These are phyloP conservation scores for Tillandsia leiboldiana DNA, from an alignment of 176 grass and related monocot genomes.

Conservation along the genomic window DNA sequence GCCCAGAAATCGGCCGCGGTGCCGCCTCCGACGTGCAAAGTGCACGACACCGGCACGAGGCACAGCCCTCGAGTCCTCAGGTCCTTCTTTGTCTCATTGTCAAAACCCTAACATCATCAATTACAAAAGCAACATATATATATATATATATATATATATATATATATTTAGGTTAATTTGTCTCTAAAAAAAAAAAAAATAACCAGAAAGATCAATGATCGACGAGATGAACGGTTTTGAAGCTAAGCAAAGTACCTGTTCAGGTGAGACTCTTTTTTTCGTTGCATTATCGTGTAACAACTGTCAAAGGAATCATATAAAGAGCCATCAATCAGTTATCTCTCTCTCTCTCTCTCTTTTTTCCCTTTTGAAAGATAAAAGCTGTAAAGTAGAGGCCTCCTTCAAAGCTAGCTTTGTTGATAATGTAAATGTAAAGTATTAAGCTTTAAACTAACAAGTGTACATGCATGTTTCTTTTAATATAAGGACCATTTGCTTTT, in stretches of 20 bases:
- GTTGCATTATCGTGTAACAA: conserved; percentile 15
- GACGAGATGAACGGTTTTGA: conserved; percentile 31
- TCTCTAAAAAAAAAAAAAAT: neutral
- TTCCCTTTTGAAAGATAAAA: conserved; percentile 3
- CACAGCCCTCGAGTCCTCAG: conserved; percentile 63
- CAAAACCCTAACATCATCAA: conserved; percentile 15
- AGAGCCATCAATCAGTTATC: neutral
- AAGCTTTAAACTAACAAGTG: neutral
- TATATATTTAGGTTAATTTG: neutral
- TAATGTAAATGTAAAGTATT: conserved; percentile 19
- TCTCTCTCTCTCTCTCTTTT: neutral
- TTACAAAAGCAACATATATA: neutral
- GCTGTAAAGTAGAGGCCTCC: conserved; percentile 33
- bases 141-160: neutral
- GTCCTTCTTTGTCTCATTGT: conserved; percentile 45
- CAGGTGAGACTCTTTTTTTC: conserved; percentile 25
- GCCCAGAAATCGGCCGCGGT: conserved; percentile 55
- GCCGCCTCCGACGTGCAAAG: conserved; percentile 37
- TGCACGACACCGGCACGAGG: conserved; percentile 68
- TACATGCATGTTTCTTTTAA: neutral
- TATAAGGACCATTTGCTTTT: neutral
- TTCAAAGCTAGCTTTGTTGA: conserved; percentile 13
- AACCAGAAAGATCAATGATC: neutral
- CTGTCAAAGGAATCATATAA: conserved; percentile 10
- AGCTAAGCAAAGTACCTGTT: conserved; percentile 50